Percentiles rank a stretch among this genome's conserved stretches.
These are phyloP conservation scores for Trametes villosa DNA, from an alignment of 768 basidiomycete genomes.

Conservation along the genomic window DNA sequence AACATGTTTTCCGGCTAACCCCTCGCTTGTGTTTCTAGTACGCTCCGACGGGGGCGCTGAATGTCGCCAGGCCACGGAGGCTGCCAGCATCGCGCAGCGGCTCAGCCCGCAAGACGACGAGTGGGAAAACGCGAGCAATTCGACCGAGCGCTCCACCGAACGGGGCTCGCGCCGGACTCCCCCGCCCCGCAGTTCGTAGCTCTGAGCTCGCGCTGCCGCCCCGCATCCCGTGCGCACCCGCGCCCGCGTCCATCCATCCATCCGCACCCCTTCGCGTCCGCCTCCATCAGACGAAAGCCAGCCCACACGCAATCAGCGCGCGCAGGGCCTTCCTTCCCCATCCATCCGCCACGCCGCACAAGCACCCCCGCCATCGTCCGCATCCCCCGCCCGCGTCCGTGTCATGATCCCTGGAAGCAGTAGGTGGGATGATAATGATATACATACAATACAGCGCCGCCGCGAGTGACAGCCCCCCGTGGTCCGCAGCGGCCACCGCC, in stretches of 20 bases:
- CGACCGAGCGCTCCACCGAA: slow-evolving; percentile 26
- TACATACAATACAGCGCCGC: background rate
- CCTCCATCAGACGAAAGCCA: background rate
- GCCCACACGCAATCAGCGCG: background rate
- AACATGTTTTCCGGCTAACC: slow-evolving; percentile 24
- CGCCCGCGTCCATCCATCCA: background rate
- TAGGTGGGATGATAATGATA: background rate
- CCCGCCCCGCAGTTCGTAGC: slow-evolving; percentile 16
- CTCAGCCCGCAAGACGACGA: slow-evolving; percentile 34
- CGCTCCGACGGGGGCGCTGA: slow-evolving; percentile 86
- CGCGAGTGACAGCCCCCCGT: background rate
- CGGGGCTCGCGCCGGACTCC: slow-evolving; percentile 22
- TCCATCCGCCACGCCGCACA: background rate
- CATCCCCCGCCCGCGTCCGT: background rate
- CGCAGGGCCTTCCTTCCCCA: background rate
- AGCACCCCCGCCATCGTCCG: background rate
- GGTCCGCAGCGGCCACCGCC: background rate
- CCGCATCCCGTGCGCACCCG: background rate
- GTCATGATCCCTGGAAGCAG: background rate
- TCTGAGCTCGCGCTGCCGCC: no score
- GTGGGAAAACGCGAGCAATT: slow-evolving; percentile 32
- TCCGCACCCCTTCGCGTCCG: background rate
- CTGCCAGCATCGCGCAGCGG: slow-evolving; percentile 31
- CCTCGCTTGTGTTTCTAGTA: slow-evolving; percentile 48
- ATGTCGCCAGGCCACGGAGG: slow-evolving; percentile 51